Conservation (phyloP, 352 stramenopile genomes). For the Thraustochytrium striatum region DNA sequence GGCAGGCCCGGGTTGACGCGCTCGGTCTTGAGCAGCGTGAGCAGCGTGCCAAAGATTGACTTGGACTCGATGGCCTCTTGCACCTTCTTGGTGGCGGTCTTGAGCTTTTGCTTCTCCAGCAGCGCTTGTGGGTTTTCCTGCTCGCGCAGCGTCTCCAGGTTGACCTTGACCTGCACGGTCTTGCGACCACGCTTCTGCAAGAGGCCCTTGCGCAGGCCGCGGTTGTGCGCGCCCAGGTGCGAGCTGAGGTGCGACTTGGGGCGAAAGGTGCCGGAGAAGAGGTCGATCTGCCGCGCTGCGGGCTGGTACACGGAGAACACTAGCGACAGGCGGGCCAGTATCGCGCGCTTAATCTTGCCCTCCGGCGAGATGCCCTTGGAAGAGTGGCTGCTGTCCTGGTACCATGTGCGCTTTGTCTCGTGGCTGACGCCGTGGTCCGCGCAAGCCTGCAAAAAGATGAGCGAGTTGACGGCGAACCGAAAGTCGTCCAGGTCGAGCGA, state of each 20-base stretch:
- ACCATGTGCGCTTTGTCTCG: conserved; percentile 5
- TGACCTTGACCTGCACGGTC: no score
- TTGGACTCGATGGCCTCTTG: conserved; percentile 15
- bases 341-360: conserved; percentile 26
- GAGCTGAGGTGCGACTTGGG: neutral
- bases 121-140: conserved; percentile 3
- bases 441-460: neutral
- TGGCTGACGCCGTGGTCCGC: neutral
- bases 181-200: neutral
- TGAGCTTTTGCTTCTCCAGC: conserved; percentile 26
- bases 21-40: conserved; percentile 1
- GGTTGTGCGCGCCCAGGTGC: neutral
- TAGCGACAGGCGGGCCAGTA: neutral
- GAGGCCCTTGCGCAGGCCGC: neutral
- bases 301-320: conserved; percentile 25
- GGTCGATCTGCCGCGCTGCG: neutral
- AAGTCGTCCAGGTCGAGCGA: neutral
- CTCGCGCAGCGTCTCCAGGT: no score
- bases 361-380: conserved; percentile 44
- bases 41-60: conserved; percentile 12
- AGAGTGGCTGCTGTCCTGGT: conserved; percentile 29
- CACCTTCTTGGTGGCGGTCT: conserved; percentile 5
- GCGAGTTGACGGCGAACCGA: neutral
- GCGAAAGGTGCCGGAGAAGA: neutral
- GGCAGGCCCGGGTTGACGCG: neutral